Evolutionary conservation across 2,329 filamentous ascomycete genomes (phyloP), one percentile per base, ranked within the genome.

Genomic region (Penicillium sclerotiorum): DNA sequence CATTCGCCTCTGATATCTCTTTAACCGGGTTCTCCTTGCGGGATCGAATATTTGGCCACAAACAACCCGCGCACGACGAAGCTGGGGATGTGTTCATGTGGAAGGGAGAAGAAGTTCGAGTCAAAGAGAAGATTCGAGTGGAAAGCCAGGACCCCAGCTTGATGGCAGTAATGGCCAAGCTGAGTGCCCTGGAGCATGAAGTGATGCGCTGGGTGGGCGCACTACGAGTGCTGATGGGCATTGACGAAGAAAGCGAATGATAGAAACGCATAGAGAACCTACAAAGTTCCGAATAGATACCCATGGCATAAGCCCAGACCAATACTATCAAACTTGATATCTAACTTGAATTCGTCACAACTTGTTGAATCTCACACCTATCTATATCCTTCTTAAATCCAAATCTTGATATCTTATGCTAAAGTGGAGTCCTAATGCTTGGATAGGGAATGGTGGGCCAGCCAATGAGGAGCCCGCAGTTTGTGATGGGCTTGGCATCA

Each of bases 101-200:
- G 71, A 76, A 75, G 12, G 81, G 82, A 4, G 80, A 84, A 48
- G 85, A 94, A 53, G 91, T 96, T 2, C 87, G 84, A 56, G 93
- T 97, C 38, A 85, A 87, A 59, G 93, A 96, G 69, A 96, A 96
- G 74, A 83, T 96, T 4, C 81, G 88, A 33, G 87, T 96, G 2
- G 92, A 96, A 70, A 93, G 85, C 62, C 89, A 91, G 47, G 92
- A 97, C 69, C 93, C 93, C 1, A 92, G 85, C 60, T 68, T 96
- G 57, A 85, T 96, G 68, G 87, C 89, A 28, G 78, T 94, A 27
- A 87, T 89, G 68, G 87, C 90, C 5, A 96, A 96, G 73, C 76
- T 96, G 59, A 84, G 81, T 23, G 90, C 89, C 4, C 73, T 96
- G 49, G 86, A 88, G 55, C 83, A 91, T 61, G 86, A 86, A 53